Conservation (phyloP, 768 basidiomycete genomes). For the Lentinula edodes region DNA sequence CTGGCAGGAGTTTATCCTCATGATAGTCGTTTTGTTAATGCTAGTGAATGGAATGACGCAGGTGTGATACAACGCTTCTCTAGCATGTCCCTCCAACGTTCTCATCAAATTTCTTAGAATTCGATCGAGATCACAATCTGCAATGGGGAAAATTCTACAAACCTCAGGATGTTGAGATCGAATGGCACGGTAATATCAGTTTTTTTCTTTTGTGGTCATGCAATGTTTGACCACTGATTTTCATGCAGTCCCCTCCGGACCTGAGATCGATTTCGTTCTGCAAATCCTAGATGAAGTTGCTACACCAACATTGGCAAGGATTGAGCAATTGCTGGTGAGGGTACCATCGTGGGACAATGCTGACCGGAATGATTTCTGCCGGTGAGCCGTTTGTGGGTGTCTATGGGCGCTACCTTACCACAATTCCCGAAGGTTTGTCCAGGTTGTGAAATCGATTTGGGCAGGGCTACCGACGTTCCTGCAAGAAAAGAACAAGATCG, state of each 20-base stretch:
- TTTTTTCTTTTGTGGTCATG: background rate
- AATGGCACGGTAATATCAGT: constrained; percentile 73
- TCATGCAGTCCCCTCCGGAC: constrained; percentile 46
- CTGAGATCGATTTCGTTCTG: constrained; percentile 76
- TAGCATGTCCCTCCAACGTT: background rate
- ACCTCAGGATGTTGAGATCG: constrained; percentile 70
- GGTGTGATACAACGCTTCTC: constrained; percentile 36
- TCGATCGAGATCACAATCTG: constrained; percentile 54
- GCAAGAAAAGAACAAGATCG: constrained; percentile 51
- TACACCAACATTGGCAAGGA: constrained; percentile 56
- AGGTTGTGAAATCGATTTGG: constrained; percentile 72
- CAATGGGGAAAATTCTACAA: constrained; percentile 83
- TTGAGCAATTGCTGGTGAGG: constrained; percentile 57
- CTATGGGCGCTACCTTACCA: background rate
- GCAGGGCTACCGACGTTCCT: constrained; percentile 68
- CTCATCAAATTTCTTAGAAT: constrained; percentile 33
- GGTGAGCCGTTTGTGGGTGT: constrained; percentile 34
- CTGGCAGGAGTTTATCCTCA: constrained; percentile 71
- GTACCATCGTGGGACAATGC: constrained; percentile 58
- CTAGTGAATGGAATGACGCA: constrained; percentile 70
- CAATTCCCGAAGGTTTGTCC: constrained; percentile 45
- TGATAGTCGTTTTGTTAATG: constrained; percentile 78
- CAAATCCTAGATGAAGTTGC: constrained; percentile 71
- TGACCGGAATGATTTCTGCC: constrained; percentile 79
- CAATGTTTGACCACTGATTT: constrained; percentile 10